These are phyloP conservation scores for Penicillium sp. DNA, from an alignment of 2,329 filamentous ascomycete genomes.

Conservation along the genomic window DNA sequence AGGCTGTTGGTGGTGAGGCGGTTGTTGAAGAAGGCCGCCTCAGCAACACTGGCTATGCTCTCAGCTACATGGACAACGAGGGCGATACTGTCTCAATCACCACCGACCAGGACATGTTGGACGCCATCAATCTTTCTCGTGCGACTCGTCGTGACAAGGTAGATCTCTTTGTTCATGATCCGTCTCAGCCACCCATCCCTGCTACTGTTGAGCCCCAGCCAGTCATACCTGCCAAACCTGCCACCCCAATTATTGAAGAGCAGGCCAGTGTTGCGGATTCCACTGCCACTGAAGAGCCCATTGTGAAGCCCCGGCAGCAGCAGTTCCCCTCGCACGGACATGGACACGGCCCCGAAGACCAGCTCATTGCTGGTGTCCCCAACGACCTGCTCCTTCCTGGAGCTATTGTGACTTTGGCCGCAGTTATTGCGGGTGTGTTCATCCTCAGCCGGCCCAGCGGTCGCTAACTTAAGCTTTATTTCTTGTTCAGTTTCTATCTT, in stretches of 20 bases:
- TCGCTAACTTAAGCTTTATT: conserved; percentile 30
- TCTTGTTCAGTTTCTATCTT: background rate
- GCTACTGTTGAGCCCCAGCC: conserved; percentile 62
- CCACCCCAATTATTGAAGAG: conserved; percentile 53
- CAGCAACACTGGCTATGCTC: conserved; percentile 74
- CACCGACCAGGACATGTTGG: conserved; percentile 86
- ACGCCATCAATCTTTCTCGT: conserved; percentile 82
- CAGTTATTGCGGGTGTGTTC: conserved; percentile 92
- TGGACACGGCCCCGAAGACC: conserved; percentile 60
- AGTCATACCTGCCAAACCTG: conserved; percentile 48
- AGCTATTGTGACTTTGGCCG: conserved; percentile 90
- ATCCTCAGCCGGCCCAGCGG: conserved; percentile 69
- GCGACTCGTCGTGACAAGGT: conserved; percentile 83
- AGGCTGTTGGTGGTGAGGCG: conserved; percentile 78
- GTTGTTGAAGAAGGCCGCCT: conserved; percentile 76
- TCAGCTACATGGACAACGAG: conserved; percentile 96
- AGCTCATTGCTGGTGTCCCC: conserved; percentile 85
- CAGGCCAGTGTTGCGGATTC: conserved; percentile 50
- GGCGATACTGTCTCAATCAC: conserved; percentile 97
- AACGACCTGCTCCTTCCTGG: conserved; percentile 93
- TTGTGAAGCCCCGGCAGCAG: conserved; percentile 43
- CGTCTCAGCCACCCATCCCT: conserved; percentile 79
- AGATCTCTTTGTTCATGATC: conserved; percentile 94
- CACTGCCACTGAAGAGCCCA: conserved; percentile 49
- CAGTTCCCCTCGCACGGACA: conserved; percentile 47